A percentile compares a stretch with the other conserved stretches of the same genome.
Conservation (phyloP, 2,329 filamentous ascomycete genomes). For the Calonectria multiphialidica region DNA sequence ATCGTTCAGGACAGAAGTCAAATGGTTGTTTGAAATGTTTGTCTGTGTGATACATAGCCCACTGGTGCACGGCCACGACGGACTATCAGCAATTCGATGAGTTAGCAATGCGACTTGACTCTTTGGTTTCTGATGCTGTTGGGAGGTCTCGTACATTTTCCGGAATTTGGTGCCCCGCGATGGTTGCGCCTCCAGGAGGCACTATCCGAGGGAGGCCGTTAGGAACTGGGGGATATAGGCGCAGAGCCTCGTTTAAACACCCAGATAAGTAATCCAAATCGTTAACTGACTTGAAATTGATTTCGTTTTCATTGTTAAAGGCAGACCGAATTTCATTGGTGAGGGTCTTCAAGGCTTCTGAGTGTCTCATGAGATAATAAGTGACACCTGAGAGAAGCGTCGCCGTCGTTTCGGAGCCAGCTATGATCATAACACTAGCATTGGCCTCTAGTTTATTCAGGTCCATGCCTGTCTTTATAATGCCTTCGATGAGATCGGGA, state of each 20-base stretch:
- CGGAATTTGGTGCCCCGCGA: not conserved
- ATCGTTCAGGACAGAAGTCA: constrained; percentile 24
- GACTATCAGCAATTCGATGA: not conserved
- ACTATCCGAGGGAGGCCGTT: not conserved
- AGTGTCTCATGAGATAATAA: not conserved
- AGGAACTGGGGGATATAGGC: constrained; percentile 4
- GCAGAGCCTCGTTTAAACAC: constrained; percentile 8
- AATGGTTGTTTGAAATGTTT: constrained; percentile 14
- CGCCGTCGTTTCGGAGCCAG: constrained; percentile 4
- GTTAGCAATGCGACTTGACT: not conserved
- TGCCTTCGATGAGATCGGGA: not conserved
- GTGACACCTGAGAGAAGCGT: not conserved
- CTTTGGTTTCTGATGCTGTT: not conserved
- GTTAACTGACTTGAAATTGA: not conserved
- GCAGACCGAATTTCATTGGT: constrained; percentile 2
- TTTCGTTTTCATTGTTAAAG: constrained; percentile 4
- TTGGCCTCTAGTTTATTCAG: not conserved
- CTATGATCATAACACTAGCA: not conserved
- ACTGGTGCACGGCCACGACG: constrained; percentile 7
- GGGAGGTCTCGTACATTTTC: not conserved
- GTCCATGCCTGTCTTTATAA: not conserved
- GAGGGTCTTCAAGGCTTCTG: not conserved
- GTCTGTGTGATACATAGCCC: constrained; percentile 20
- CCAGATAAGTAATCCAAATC: not conserved
- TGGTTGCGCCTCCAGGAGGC: not conserved